Evolutionary conservation across 257 asterid genomes (phyloP), one percentile per base, ranked within the genome.

Genomic region (Solanum habrochaites): DNA sequence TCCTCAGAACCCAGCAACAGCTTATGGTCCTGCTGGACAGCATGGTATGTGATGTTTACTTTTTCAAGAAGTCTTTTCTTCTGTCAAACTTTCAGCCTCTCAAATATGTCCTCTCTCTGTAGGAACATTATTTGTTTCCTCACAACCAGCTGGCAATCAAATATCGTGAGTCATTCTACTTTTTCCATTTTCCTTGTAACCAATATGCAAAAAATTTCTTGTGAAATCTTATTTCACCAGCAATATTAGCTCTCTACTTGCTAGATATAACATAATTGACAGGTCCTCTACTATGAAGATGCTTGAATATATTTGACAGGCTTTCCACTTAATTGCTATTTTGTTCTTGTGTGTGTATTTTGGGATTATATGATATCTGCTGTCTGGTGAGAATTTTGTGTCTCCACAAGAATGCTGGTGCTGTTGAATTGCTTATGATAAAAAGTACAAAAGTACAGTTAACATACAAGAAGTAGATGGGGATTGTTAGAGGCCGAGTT

Each of bases 51-150:
- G 86, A n/a, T 89, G 25, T 89, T 88, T 87, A 90, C 87, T 85
- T 42, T 78, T n/a, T 32, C 75, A 87, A 90, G 90, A 86, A 90
- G 56, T 75, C 86, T 58, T 58, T 32, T 83, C 66, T 82, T 62
- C 58, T 42, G 42, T 40, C 60, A 52, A 64, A 52, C 83, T 78
- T 64, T 32, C 64, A 45, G 66, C 87, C 69, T 74, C 78, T 77
- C 87, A 87, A 84, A 47, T 27, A 66, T 39, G 58, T 35, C 86
- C 82, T 89, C 72, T 15, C 85, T 86, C 77, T 88, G 86, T 91
- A 94, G 98, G 92, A 35, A 89, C 95, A 86, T 86, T 93, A 87
- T 91, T 91, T 87, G 86, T 94, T 62, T 90, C 95, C 74, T 92
- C 93, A 31, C 98, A 93, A 89, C 90, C 91, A 85, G 89, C 94